These are phyloP conservation scores for Neospora caninum DNA, from an alignment of 169 alveolate genomes.

Conservation along the genomic window DNA sequence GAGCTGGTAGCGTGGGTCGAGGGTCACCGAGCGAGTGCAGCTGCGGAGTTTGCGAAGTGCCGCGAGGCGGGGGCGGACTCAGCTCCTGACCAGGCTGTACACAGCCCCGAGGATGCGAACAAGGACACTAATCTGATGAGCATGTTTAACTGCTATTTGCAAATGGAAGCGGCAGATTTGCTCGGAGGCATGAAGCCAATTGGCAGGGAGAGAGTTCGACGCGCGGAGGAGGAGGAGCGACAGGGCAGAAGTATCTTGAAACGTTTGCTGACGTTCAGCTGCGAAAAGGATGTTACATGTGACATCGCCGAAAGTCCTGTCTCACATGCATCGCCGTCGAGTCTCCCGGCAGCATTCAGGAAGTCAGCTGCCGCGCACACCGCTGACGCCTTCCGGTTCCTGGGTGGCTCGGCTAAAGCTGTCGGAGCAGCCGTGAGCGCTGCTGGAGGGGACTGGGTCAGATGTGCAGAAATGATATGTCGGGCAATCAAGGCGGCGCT, in stretches of 20 bases:
- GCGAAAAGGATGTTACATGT: background rate
- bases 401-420: background rate
- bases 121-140: constrained; percentile 42
- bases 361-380: background rate
- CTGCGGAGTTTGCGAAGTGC: background rate
- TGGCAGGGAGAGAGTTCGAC: background rate
- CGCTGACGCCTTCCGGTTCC: background rate
- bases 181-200: constrained; percentile 61
- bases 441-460: constrained; percentile 15
- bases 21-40: background rate
- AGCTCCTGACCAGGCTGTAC: background rate
- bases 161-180: constrained; percentile 67
- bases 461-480: constrained; percentile 13
- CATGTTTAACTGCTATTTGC: constrained; percentile 60
- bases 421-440: background rate
- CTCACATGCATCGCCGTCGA: background rate
- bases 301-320: background rate
- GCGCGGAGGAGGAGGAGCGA: background rate
- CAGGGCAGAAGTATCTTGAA: background rate
- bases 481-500: constrained; percentile 9
- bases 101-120: background rate
- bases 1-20: constrained; percentile 88
- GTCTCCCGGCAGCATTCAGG: background rate
- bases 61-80: background rate
- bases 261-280: background rate